Evolutionary conservation across 2,329 filamentous ascomycete genomes (phyloP), one percentile per base, ranked within the genome.

Genomic region (Ophiostoma himal-ulmi): DNA sequence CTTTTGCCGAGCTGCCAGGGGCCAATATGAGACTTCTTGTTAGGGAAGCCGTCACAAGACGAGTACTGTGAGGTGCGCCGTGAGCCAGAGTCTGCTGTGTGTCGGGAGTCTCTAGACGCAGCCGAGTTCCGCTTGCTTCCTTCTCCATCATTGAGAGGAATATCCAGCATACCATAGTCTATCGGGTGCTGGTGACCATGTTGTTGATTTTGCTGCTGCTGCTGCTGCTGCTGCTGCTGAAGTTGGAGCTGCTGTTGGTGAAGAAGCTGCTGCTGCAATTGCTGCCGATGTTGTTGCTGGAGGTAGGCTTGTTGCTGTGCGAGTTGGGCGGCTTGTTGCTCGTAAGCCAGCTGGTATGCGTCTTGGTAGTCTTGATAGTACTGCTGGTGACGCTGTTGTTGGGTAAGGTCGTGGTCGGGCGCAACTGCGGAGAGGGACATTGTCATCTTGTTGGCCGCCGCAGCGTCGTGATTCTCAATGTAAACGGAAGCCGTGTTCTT

Each of bases 1-100:
- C 92, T 96, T 78, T 88, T 93, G 7, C 95, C 95, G 3, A 99
- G 82, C 74, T 94, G 89, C 95, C 95, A 99, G 74, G 94, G 94
- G 0, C 95, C 95, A 75, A 99, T 92, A 75, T 93, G 90, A 13
- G 90, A 92, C 80, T 90, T 90, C 73, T 75, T 73, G 57, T 76
- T 76, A 70, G 76, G 73, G 37, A 76, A 76, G 39, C 73, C 72
- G 60, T 75, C 75, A 75, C 73, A 76, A 26, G 76, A 76, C 3
- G 77, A 76, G 69, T 75, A 79, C 67, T 80, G 79, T 0, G 81
- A 83, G 52, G 77, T 76, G 39, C 81, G 79, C 26, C 65, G 65
- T 34, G 65, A 67, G 22, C 79, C 79, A 1, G 78, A 76, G 54
- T 78, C 75, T 5, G 74, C 69, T 4, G 73, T 74, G 7, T 74